Evolutionary conservation across 2,329 filamentous ascomycete genomes (phyloP), one percentile per base, ranked within the genome.

Genomic region (Colletotrichum lupini): DNA sequence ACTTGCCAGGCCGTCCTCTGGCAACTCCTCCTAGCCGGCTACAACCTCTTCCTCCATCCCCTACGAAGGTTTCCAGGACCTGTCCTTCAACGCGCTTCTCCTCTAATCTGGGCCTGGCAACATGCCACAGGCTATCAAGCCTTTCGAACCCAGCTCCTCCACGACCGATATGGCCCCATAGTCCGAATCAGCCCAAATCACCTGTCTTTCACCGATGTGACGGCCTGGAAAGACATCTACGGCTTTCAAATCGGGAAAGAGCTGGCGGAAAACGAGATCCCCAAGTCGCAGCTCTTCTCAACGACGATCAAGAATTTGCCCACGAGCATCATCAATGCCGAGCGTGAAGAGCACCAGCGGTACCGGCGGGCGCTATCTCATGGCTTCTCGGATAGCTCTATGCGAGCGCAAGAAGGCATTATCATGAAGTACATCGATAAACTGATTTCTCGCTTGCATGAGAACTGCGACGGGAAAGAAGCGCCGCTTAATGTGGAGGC

Each of bases 171-270:
- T 56, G 79, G 79, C 9, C 74, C 77, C 12, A 79, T 86, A 0
- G 80, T 87, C 9, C 82, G 86, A 2, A 77, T 84, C 5, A 79
- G 77, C 0, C 85, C 85, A 0, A 80, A 81, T 24, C 77, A 82
- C 35, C 77, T 87, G 4, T 81, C 82, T 1, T 85, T 85, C 70
- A 81, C 79, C 14, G 78, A 79, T 2, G 55, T 77, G 4, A 60
- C 77, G 5, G 82, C 81, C 1, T 85, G 81, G 81, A 82, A 81
- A 64, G 82, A 84, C 8, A 86, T 86, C 19, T 85, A 85, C 65
- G 82, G 81, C 35, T 63, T 67, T 11, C 72, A 59, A 3, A 58
- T 53, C 11, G 65, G 56, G 3, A 42, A 46, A 9, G 53, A 69
- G 5, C 42, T 58, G 11, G 28, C 37, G 4, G 68, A 53, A 6